Percentiles rank a stretch among this genome's conserved stretches.
These are phyloP conservation scores for Suhomyces coccinellae DNA, from an alignment of 1,139 yeast genomes.

Conservation along the genomic window DNA sequence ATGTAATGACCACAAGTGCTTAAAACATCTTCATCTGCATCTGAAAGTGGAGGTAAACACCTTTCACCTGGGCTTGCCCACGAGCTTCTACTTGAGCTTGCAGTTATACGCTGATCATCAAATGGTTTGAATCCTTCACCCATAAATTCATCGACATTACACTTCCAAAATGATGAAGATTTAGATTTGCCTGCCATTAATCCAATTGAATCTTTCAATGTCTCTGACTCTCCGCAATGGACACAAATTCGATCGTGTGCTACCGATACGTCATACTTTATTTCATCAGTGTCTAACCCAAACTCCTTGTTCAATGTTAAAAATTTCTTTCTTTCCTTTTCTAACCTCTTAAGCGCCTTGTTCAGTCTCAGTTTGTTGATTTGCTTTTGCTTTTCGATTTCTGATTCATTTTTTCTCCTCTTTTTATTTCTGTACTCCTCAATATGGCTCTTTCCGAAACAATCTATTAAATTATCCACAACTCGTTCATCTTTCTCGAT, in stretches of 20 bases:
- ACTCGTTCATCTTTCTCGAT: constrained; percentile 50
- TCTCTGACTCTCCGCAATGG: constrained; percentile 62
- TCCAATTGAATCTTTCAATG: constrained; percentile 50
- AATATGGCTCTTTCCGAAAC: constrained; percentile 59
- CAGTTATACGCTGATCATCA: constrained; percentile 19
- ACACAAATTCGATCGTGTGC: constrained; percentile 51
- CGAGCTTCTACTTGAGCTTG: constrained; percentile 17
- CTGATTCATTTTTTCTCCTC: constrained; percentile 29
- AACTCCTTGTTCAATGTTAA: constrained; percentile 32
- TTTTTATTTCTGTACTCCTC: constrained; percentile 37
- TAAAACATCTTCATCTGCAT: constrained; percentile 34
- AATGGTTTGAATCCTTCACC: constrained; percentile 30
- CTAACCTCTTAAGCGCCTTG: constrained; percentile 44
- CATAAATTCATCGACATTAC: constrained; percentile 21
- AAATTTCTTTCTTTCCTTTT: constrained; percentile 42
- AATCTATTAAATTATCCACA: constrained; percentile 49
- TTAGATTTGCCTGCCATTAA: constrained; percentile 44
- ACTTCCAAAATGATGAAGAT: constrained; percentile 52
- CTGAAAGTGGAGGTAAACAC: not conserved
- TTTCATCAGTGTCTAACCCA: constrained; percentile 19
- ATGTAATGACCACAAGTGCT: constrained; percentile 72
- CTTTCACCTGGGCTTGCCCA: constrained; percentile 16
- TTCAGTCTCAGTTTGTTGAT: constrained; percentile 39
- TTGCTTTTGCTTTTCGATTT: constrained; percentile 47
- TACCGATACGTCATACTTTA: constrained; percentile 13